phyloP scores from a whole-genome alignment of 805 yeast genomes.

The Cyberlindnera galapagoensis region DNA sequence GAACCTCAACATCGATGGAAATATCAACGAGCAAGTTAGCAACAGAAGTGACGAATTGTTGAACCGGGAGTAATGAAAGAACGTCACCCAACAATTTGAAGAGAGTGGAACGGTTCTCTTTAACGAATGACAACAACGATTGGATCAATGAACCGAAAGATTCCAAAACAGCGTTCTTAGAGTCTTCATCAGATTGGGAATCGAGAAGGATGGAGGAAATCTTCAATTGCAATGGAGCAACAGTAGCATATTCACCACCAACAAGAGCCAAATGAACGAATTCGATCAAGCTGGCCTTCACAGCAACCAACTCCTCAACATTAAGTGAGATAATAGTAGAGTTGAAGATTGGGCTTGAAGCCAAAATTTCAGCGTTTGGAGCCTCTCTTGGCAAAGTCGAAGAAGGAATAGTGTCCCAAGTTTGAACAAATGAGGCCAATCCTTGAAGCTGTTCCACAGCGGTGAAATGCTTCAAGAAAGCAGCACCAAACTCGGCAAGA shows the following conservation, averaged over 20 bases:
- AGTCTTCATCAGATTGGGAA: slow-evolving; percentile 13
- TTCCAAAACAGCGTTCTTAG: slow-evolving; percentile 7
- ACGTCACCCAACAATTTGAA: slow-evolving; percentile 46
- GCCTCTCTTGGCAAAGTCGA: slow-evolving; percentile 14
- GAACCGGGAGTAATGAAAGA: slow-evolving; percentile 68
- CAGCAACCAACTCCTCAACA: slow-evolving; percentile 38
- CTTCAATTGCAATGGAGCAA: slow-evolving; percentile 47
- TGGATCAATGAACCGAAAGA: slow-evolving; percentile 19
- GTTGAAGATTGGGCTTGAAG: slow-evolving; percentile 56
- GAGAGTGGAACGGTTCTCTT: slow-evolving; percentile 21
- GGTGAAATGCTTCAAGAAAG: slow-evolving; percentile 62
- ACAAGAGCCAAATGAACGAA: slow-evolving; percentile 42
- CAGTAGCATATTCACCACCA: slow-evolving; percentile 30
- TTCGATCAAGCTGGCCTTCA: slow-evolving; percentile 46
- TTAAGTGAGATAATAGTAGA: slow-evolving; percentile 48
- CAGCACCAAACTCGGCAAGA: slow-evolving; percentile 62
- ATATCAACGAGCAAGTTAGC: slow-evolving; percentile 30
- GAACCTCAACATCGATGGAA: slow-evolving; percentile 39
- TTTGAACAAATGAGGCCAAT: slow-evolving; percentile 39
- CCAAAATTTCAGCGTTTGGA: slow-evolving; percentile 27
- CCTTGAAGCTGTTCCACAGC: slow-evolving; percentile 63
- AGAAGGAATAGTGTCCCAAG: slow-evolving; percentile 43
- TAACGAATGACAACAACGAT: slow-evolving; percentile 11
- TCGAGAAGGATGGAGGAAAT: slow-evolving; percentile 47
- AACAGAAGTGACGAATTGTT: slow-evolving; percentile 61